Evolutionary conservation across 2,329 filamentous ascomycete species (phyloP).

Genomic region (Trichoderma afroharzianum): DNA sequence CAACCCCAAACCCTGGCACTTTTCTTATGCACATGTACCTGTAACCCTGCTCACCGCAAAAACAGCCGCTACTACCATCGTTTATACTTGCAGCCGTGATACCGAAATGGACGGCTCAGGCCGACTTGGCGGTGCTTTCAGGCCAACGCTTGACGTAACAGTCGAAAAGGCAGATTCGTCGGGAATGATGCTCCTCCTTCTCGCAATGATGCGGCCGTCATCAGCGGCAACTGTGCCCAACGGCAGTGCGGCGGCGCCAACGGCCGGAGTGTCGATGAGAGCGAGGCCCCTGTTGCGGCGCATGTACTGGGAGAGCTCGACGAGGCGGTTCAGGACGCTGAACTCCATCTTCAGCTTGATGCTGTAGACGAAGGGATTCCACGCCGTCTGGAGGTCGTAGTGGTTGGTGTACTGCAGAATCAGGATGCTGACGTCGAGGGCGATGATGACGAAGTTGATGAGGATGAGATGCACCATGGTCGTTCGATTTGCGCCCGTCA

Average conservation of each 20-base stretch:
- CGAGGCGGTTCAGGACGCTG: conserved; percentile 31
- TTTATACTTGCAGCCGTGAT: neutral
- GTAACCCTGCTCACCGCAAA: neutral
- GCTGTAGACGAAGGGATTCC: conserved; percentile 33
- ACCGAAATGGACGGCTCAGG: neutral
- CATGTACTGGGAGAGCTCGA: conserved; percentile 24
- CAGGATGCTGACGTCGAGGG: conserved; percentile 37
- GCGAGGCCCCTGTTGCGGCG: conserved; percentile 8
- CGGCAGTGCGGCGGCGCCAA: neutral
- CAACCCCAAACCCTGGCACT: neutral
- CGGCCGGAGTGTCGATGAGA: conserved; percentile 10
- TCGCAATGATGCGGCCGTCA: neutral
- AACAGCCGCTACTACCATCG: neutral
- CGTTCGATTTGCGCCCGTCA: conserved; percentile 5
- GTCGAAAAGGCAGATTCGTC: conserved; percentile 6
- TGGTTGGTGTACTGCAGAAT: conserved; percentile 28
- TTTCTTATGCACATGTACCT: neutral
- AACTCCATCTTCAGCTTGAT: conserved; percentile 35
- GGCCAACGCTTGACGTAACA: neutral
- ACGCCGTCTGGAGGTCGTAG: conserved; percentile 32
- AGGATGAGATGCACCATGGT: conserved; percentile 35
- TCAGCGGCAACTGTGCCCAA: neutral
- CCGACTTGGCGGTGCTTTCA: neutral
- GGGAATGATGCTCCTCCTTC: neutral
- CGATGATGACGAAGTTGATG: conserved; percentile 40